Percentiles rank a stretch among this genome's conserved stretches.
Conservation (phyloP, 139 green algal genomes). For the Yamagishiella unicocca region DNA sequence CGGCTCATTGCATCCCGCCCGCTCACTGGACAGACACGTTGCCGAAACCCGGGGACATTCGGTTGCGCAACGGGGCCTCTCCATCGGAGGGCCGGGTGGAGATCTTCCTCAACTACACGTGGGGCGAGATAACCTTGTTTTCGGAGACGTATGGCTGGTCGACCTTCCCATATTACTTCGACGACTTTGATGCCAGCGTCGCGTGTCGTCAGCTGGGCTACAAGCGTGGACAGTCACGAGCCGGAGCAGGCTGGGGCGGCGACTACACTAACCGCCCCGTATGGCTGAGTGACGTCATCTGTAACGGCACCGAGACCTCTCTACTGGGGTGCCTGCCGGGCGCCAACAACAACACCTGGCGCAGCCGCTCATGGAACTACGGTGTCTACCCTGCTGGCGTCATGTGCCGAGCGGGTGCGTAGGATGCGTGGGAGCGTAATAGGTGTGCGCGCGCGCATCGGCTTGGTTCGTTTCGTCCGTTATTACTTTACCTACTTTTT, state of each 20-base stretch:
- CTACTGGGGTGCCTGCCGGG: not conserved
- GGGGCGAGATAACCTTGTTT: not conserved
- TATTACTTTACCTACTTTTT: too few species aligned
- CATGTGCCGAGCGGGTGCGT: not conserved
- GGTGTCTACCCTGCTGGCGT: not conserved
- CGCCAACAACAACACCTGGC: slow-evolving; percentile 6
- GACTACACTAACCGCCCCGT: not conserved
- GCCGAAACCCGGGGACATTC: not conserved
- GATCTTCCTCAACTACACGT: not conserved
- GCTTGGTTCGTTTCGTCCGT: too few species aligned
- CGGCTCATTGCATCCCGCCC: too few species aligned
- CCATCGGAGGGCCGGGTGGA: not conserved
- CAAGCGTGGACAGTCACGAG: not conserved
- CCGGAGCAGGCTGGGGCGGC: not conserved
- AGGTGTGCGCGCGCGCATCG: too few species aligned
- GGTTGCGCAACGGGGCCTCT: not conserved
- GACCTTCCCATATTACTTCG: not conserved
- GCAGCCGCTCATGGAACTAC: not conserved
- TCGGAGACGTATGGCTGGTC: not conserved
- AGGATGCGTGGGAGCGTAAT: too few species aligned
- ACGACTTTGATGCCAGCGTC: not conserved
- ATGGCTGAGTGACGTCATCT: not conserved
- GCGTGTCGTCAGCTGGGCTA: slow-evolving; percentile 8
- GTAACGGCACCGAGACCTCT: not conserved
- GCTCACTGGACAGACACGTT: not conserved